Evolutionary conservation across 495 filamentous ascomycete species (phyloP).

Genomic region (Sabuloglossum arenarium): DNA sequence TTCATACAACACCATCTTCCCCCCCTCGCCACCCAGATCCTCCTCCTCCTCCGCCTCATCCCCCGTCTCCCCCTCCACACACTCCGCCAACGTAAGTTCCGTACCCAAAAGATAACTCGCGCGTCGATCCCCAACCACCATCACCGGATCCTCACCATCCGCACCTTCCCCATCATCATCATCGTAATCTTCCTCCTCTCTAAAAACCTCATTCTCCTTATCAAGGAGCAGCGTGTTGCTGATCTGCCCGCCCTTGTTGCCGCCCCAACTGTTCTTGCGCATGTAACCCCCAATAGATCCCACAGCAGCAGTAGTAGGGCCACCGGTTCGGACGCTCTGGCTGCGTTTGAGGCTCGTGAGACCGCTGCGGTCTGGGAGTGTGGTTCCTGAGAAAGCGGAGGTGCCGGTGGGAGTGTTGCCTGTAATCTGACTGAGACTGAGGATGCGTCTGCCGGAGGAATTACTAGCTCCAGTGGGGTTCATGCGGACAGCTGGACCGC

Average conservation of each 20-base stretch:
- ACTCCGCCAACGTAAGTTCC: background rate
- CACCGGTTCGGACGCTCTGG: slow-evolving; percentile 48
- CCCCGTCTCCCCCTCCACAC: background rate
- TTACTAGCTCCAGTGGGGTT: slow-evolving; percentile 25
- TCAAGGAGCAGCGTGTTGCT: slow-evolving; percentile 23
- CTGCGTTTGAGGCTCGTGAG: slow-evolving; percentile 38
- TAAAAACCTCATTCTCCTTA: slow-evolving; percentile 40
- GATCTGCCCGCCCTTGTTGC: slow-evolving; percentile 18
- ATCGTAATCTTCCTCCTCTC: slow-evolving; percentile 27
- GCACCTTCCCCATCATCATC: slow-evolving; percentile 24
- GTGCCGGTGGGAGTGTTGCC: slow-evolving; percentile 46
- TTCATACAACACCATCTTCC: background rate
- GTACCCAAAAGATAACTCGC: slow-evolving; percentile 21
- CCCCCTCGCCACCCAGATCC: background rate
- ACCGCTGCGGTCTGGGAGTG: slow-evolving; percentile 17
- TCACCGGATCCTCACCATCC: too few species aligned
- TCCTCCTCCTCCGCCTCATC: background rate
- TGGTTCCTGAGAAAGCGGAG: slow-evolving; percentile 23
- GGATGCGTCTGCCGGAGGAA: slow-evolving; percentile 49
- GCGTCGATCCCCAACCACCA: too few species aligned
- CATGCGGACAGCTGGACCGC: slow-evolving; percentile 20
- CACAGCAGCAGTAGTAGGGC: too few species aligned
- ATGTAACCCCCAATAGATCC: slow-evolving; percentile 22
- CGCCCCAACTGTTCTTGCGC: slow-evolving; percentile 60
- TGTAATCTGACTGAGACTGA: slow-evolving; percentile 72